Percentiles rank a stretch among this genome's conserved stretches.
phyloP scores from a whole-genome alignment of 2,329 filamentous ascomycete genomes.

The Macrophomina phaseolina region DNA sequence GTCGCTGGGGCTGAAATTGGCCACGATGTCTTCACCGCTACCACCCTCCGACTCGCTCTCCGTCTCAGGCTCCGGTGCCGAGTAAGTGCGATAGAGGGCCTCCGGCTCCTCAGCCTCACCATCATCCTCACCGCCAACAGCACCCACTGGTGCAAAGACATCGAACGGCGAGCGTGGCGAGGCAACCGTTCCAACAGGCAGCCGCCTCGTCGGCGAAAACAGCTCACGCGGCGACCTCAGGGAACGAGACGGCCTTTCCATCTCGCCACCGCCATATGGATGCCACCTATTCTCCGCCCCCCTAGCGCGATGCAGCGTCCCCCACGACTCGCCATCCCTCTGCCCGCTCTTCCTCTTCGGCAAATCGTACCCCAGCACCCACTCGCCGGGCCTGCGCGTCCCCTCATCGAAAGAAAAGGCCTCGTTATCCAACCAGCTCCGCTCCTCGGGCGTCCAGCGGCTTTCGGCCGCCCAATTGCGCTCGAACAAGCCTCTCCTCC shows the following conservation, averaged over 20 bases:
- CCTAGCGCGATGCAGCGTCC: neutral
- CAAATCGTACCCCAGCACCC: neutral
- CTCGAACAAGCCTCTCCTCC: neutral
- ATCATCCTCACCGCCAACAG: neutral
- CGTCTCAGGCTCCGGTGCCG: neutral
- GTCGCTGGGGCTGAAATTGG: neutral
- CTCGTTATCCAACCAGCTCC: neutral
- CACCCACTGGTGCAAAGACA: neutral
- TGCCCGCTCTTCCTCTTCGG: neutral
- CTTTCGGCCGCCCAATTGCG: neutral
- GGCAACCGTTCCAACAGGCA: too few species aligned
- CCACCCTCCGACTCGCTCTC: neutral
- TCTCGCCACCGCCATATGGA: neutral
- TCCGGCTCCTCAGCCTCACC: neutral
- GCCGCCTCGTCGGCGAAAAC: too few species aligned
- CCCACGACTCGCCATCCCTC: neutral
- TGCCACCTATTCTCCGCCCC: neutral
- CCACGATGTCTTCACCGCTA: neutral
- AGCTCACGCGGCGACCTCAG: too few species aligned
- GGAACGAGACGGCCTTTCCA: too few species aligned
- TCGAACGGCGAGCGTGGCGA: too few species aligned
- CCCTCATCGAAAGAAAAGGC: neutral
- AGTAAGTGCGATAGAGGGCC: neutral
- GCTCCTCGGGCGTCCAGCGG: neutral
- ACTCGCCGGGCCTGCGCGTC: neutral